phyloP scores from a whole-genome alignment of 1,284 basidiomycete species.

The Austroboletus rostrupii region DNA sequence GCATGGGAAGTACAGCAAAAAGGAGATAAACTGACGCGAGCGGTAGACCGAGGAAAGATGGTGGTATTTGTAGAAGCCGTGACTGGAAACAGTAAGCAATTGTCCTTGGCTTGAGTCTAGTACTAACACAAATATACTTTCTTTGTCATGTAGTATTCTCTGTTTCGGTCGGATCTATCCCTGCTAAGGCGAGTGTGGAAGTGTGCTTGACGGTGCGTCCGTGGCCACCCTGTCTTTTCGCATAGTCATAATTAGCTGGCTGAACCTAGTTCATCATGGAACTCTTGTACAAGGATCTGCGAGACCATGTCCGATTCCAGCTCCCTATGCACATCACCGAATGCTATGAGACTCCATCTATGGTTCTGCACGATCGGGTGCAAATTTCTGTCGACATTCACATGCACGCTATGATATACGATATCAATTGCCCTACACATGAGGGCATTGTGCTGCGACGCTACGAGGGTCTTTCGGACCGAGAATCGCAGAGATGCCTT shows the following conservation, averaged over 20 bases:
- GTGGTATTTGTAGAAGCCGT: conserved; percentile 48
- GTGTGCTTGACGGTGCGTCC: conserved; percentile 41
- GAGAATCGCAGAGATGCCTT: conserved; percentile 37
- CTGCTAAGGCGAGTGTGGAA: conserved; percentile 36
- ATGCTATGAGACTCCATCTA: conserved; percentile 46
- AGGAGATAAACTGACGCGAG: conserved; percentile 44
- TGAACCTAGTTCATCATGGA: conserved; percentile 33
- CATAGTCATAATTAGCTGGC: not conserved
- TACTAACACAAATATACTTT: not conserved
- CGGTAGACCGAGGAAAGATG: conserved; percentile 37
- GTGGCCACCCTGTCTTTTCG: not conserved
- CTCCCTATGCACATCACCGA: conserved; percentile 47
- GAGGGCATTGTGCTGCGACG: conserved; percentile 21
- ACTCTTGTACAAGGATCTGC: conserved; percentile 44
- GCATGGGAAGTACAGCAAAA: conserved; percentile 40
- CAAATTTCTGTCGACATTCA: conserved; percentile 37
- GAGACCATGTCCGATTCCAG: conserved; percentile 46
- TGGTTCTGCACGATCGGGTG: conserved; percentile 28
- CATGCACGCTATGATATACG: conserved; percentile 37
- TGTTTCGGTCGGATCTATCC: conserved; percentile 52
- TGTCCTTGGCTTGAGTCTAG: not conserved
- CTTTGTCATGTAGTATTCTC: conserved; percentile 43
- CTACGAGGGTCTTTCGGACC: conserved; percentile 33
- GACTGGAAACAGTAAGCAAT: conserved; percentile 46
- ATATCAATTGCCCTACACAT: conserved; percentile 42